Percentiles rank a stretch among this genome's conserved stretches.
Conservation (phyloP, 768 basidiomycete species). For the Lactarius hengduanensis region DNA sequence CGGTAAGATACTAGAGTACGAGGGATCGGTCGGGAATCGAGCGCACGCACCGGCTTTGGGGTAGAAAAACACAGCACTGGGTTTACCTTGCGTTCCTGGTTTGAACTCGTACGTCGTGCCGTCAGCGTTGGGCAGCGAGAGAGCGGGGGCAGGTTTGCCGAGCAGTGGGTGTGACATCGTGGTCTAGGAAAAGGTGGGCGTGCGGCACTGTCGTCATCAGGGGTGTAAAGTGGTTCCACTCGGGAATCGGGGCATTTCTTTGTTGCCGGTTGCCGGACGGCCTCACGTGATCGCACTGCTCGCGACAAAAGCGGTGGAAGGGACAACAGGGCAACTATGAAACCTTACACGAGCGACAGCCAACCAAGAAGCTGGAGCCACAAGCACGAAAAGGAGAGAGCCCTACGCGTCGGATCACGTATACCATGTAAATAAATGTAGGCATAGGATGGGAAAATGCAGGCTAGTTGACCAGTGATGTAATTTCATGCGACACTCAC, state of each 20-base stretch:
- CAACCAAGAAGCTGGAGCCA: not conserved
- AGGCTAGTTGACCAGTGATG: not conserved
- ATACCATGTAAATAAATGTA: not conserved
- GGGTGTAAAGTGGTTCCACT: too few species aligned
- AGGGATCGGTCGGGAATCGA: conserved; percentile 15
- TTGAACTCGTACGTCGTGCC: conserved; percentile 60
- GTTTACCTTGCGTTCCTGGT: conserved; percentile 55
- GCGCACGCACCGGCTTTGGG: conserved; percentile 58
- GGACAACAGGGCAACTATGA: too few species aligned
- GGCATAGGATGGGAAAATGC: not conserved
- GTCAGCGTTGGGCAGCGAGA: conserved; percentile 64
- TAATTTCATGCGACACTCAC: not conserved
- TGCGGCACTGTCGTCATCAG: not conserved
- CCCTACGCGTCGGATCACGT: not conserved
- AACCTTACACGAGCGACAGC: not conserved
- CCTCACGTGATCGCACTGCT: not conserved
- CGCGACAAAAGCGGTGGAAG: too few species aligned
- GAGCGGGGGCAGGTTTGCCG: conserved; percentile 61
- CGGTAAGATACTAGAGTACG: not conserved
- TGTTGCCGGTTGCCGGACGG: not conserved
- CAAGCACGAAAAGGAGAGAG: not conserved
- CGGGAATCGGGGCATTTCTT: not conserved
- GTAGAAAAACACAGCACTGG: conserved; percentile 77
- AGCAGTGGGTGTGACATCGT: conserved; percentile 46
- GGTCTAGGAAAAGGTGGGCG: not conserved